Percentiles rank a stretch among this genome's conserved stretches.
These are phyloP conservation scores for Ajuga reptans DNA, from an alignment of 305 asterid genomes.

Conservation along the genomic window DNA sequence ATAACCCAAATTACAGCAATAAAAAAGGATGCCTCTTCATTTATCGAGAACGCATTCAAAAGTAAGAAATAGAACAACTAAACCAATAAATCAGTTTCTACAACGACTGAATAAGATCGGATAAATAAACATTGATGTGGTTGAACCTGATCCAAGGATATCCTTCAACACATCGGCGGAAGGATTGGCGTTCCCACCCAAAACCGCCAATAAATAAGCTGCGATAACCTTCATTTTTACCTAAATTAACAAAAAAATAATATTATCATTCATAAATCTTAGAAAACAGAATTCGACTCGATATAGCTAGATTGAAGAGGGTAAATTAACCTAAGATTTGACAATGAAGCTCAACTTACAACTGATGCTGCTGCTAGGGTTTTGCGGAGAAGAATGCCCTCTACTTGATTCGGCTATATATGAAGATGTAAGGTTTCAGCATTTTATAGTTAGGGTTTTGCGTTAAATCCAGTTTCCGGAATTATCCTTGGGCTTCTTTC, in stretches of 20 bases:
- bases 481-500: slow-evolving; percentile 6
- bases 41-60: too few species aligned
- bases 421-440: not conserved
- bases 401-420: not conserved
- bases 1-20: too few species aligned
- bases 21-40: too few species aligned
- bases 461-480: not conserved
- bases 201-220: slow-evolving; percentile 55
- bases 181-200: slow-evolving; percentile 49
- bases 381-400: not conserved
- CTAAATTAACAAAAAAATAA: not conserved
- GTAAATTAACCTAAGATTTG: slow-evolving; percentile 5
- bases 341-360: not conserved
- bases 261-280: not conserved
- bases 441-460: slow-evolving; percentile 23
- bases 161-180: slow-evolving; percentile 38
- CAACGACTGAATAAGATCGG: not conserved
- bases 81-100: not conserved
- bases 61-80: not conserved
- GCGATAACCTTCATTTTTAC: slow-evolving; percentile 51
- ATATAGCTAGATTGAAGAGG: not conserved
- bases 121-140: not conserved
- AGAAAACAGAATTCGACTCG: not conserved
- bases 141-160: slow-evolving; percentile 44
- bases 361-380: slow-evolving; percentile 24